Evolutionary conservation across 345 rosid genomes (phyloP).

Genomic region (Brassica rapa): DNA sequence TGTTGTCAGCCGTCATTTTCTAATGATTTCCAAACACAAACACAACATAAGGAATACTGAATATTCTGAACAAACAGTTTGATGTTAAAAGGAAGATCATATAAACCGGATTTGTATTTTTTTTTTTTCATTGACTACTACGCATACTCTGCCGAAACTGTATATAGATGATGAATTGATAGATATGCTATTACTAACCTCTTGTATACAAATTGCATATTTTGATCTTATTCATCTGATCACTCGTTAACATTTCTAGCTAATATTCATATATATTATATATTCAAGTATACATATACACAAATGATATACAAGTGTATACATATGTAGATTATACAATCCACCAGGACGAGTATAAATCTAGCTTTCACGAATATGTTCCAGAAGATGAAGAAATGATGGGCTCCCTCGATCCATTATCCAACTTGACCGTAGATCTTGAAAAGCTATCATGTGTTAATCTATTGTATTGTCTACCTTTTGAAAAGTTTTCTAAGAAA

Average conservation of each 20-base stretch:
- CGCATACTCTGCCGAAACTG: not conserved
- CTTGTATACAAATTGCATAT: not conserved
- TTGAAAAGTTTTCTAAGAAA: not conserved
- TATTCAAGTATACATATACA: not conserved
- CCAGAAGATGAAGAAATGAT: not conserved
- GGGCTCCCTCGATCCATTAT: slow-evolving; percentile 9
- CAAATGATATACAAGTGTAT: not conserved
- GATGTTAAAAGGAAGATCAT: not conserved
- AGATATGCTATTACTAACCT: not conserved
- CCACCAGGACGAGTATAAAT: not conserved
- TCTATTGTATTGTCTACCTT: slow-evolving; percentile 20
- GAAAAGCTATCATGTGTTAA: slow-evolving; percentile 10
- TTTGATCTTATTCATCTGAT: not conserved
- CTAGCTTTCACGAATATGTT: not conserved
- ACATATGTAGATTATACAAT: not conserved
- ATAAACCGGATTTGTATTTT: not conserved
- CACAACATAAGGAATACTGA: not conserved
- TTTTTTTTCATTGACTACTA: not conserved
- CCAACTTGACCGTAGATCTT: slow-evolving; percentile 24
- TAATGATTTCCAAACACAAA: not conserved
- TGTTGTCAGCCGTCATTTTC: not conserved
- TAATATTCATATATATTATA: not conserved
- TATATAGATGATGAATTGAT: not conserved
- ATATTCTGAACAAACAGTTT: not conserved
- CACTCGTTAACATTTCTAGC: not conserved